A percentile compares a stretch with the other conserved stretches of the same genome.
Evolutionary conservation across 495 filamentous ascomycete species (phyloP).

Genomic region (Hypoxylon intermedium): DNA sequence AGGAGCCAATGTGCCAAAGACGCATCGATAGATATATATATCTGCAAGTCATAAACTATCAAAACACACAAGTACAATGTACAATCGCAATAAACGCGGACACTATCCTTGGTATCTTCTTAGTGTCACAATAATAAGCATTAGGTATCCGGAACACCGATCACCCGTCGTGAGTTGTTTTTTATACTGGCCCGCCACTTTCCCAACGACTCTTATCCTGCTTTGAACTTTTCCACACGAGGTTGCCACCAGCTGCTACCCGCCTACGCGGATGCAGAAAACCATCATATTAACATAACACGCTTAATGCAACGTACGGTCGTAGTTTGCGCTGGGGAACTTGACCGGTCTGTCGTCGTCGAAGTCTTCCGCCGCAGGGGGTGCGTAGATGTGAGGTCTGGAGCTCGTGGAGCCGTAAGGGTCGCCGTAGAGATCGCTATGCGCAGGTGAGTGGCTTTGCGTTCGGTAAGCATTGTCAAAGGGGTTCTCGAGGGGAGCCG

Average conservation of each 20-base stretch:
- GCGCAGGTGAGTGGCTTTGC: conserved; percentile 34
- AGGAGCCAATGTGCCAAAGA: too few relatives aligned
- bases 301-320: conserved; percentile 47
- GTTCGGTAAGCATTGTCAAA: conserved; percentile 50
- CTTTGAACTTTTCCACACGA: neutral
- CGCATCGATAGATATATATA: conserved; percentile 28
- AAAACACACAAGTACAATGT: conserved; percentile 16
- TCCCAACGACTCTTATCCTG: conserved; percentile 8
- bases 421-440: conserved; percentile 45
- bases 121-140: conserved; percentile 31
- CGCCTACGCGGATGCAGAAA: conserved; percentile 10
- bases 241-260: conserved; percentile 1
- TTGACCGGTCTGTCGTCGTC: conserved; percentile 48
- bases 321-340: conserved; percentile 55
- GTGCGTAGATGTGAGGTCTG: conserved; percentile 44
- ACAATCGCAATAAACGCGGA: conserved; percentile 23
- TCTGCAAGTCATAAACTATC: conserved; percentile 22
- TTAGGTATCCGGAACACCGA: conserved; percentile 43
- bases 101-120: conserved; percentile 40
- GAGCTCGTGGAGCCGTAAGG: conserved; percentile 34
- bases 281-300: conserved; percentile 6
- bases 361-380: conserved; percentile 48
- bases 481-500: conserved; percentile 49
- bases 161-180: conserved; percentile 34
- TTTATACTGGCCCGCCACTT: conserved; percentile 31